phyloP scores from a whole-genome alignment of 2,329 filamentous ascomycete species.

The Ilyonectria destructans region DNA sequence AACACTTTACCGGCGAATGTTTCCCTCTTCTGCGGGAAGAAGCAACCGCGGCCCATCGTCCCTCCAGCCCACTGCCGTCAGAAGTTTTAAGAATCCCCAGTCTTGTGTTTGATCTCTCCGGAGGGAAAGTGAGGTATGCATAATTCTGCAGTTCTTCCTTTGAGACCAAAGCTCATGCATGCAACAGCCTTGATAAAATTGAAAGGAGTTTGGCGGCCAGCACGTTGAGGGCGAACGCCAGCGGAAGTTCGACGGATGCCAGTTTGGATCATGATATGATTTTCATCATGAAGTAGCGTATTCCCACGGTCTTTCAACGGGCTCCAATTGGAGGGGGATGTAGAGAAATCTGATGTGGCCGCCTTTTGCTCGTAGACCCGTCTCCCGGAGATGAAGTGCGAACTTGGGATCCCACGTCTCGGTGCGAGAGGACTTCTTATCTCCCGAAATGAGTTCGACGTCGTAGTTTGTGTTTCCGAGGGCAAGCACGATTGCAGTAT shows the following conservation, averaged over 20 bases:
- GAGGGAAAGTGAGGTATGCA: conserved; percentile 46
- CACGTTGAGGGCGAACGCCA: conserved; percentile 37
- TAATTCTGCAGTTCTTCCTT: not conserved
- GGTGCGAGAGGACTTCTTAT: conserved; percentile 41
- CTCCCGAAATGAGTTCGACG: conserved; percentile 45
- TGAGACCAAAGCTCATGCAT: conserved; percentile 32
- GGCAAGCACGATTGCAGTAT: conserved; percentile 46
- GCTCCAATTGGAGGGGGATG: conserved; percentile 46
- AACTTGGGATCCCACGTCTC: conserved; percentile 45
- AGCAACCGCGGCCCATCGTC: conserved; percentile 43
- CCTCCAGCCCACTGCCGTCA: conserved; percentile 41
- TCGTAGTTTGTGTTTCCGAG: conserved; percentile 47
- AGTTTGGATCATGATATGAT: conserved; percentile 48
- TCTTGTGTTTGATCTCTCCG: conserved; percentile 45
- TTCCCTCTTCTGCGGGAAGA: conserved; percentile 46
- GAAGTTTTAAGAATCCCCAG: conserved; percentile 44
- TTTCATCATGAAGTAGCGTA: conserved; percentile 47
- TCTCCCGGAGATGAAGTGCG: conserved; percentile 47
- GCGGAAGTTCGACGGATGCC: conserved; percentile 35
- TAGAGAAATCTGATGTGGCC: conserved; percentile 48
- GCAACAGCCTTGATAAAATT: conserved; percentile 42
- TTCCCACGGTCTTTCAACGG: conserved; percentile 33
- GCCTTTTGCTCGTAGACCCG: conserved; percentile 44
- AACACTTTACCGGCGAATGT: conserved; percentile 48
- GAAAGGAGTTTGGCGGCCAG: conserved; percentile 44